These are phyloP conservation scores for Phyllostachys edulis DNA, from an alignment of 176 grass and related monocot genomes.

Conservation along the genomic window DNA sequence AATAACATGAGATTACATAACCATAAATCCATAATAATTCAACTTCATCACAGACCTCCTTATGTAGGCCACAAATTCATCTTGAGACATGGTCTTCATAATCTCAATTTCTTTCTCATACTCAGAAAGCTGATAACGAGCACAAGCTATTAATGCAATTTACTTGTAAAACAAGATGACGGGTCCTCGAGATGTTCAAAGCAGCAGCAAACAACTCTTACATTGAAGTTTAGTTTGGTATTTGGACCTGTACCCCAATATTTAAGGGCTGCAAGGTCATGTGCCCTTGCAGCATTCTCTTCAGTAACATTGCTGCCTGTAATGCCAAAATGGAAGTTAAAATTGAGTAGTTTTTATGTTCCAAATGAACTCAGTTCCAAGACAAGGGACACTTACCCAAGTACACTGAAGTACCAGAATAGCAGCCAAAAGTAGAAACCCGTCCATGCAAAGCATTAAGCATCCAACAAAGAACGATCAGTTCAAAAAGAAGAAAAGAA, in stretches of 20 bases:
- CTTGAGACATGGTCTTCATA: conserved; percentile 87
- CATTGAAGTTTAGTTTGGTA: conserved; percentile 86
- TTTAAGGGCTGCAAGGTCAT: conserved; percentile 94
- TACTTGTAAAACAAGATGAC: conserved; percentile 26
- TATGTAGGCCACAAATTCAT: conserved; percentile 91
- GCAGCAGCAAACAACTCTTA: conserved; percentile 37
- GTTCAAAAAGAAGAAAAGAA: not conserved
- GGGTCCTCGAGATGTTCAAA: conserved; percentile 17
- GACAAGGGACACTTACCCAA: conserved; percentile 52
- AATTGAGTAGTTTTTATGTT: conserved; percentile 18
- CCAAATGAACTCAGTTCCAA: conserved; percentile 10
- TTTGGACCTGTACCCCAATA: conserved; percentile 70
- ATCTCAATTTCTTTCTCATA: conserved; percentile 82
- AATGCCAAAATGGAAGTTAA: conserved; percentile 32
- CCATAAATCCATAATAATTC: not conserved
- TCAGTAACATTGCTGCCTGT: conserved; percentile 96
- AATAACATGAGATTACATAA: not conserved
- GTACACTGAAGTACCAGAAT: conserved; percentile 67
- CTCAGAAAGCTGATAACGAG: conserved; percentile 53
- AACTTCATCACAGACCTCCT: conserved; percentile 58
- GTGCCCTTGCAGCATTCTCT: conserved; percentile 89
- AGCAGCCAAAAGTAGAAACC: conserved; percentile 19
- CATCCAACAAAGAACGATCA: conserved; percentile 26
- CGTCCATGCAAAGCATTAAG: conserved; percentile 31
- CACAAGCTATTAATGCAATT: conserved; percentile 5